Conservation (phyloP, 202 grass and related monocot genomes). For the Zoysia matrella region DNA sequence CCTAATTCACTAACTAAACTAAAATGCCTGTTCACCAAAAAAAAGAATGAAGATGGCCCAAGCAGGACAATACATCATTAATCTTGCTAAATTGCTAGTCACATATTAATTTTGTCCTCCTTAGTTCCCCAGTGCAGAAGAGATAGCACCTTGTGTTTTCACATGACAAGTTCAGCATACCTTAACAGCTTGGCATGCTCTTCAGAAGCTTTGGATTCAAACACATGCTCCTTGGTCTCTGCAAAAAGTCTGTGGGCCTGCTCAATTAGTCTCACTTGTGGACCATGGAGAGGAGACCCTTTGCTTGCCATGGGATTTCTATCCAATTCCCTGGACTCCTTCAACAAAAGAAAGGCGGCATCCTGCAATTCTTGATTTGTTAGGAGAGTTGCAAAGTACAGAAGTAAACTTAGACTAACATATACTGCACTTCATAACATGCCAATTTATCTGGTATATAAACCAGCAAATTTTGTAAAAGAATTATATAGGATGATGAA, state of each 20-base stretch:
- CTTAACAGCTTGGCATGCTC: conserved; percentile 93
- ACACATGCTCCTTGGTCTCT: conserved; percentile 91
- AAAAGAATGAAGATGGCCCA: not conserved
- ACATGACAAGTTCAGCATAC: conserved; percentile 48
- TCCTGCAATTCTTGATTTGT: conserved; percentile 68
- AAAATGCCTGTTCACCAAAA: conserved; percentile 12
- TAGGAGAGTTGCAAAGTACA: conserved; percentile 15
- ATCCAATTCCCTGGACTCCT: conserved; percentile 89
- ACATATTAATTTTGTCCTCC: not conserved
- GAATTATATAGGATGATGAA: conserved; percentile 23
- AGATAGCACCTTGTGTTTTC: not conserved
- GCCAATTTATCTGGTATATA: conserved; percentile 21
- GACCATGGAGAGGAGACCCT: conserved; percentile 82
- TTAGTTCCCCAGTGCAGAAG: conserved; percentile 20
- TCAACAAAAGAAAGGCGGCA: conserved; percentile 92
- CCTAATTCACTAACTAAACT: not conserved
- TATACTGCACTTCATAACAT: conserved; percentile 16
- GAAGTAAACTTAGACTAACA: conserved; percentile 5
- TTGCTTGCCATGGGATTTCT: conserved; percentile 93
- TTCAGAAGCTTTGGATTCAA: conserved; percentile 89
- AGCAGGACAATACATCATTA: not conserved
- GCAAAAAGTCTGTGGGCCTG: conserved; percentile 88
- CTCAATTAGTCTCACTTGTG: conserved; percentile 79
- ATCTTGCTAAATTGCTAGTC: not conserved
- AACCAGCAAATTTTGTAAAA: conserved; percentile 22